Conservation (phyloP, 352 stramenopile genomes). For the Globisporangium cederbergense region DNA sequence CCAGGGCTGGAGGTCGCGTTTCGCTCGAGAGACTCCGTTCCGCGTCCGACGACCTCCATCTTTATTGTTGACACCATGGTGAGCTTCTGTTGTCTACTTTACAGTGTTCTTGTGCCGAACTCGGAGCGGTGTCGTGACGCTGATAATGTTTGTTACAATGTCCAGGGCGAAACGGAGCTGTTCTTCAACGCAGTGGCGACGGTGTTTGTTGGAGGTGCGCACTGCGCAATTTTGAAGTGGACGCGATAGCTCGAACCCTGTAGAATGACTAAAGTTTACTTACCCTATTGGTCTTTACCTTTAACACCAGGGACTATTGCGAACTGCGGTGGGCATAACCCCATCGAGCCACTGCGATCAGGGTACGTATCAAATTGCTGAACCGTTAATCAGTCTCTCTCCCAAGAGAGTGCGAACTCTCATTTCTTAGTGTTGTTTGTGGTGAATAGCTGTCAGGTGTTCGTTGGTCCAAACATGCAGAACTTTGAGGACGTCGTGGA, state of each 20-base stretch:
- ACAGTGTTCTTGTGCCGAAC: background rate
- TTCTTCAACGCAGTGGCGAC: slow-evolving; percentile 46
- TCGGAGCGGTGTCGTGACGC: too few relatives aligned
- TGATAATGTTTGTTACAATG: background rate
- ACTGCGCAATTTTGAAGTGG: too few relatives aligned
- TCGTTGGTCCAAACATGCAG: slow-evolving; percentile 60
- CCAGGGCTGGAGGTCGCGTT: slow-evolving; percentile 32
- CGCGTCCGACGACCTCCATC: slow-evolving; percentile 26
- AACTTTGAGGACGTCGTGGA: slow-evolving; percentile 65
- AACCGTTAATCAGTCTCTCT: too few relatives aligned
- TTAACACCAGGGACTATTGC: slow-evolving; percentile 41
- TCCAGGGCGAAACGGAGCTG: slow-evolving; percentile 56
- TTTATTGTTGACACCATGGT: slow-evolving; percentile 76
- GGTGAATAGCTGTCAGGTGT: slow-evolving; percentile 47
- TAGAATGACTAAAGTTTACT: too few relatives aligned
- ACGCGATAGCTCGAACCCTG: too few relatives aligned
- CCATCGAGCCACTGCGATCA: slow-evolving; percentile 64
- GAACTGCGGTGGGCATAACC: slow-evolving; percentile 63
- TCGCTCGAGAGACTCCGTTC: slow-evolving; percentile 34
- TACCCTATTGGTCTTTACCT: too few relatives aligned
- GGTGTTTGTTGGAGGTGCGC: slow-evolving; percentile 61
- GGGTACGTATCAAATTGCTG: slow-evolving; percentile 25
- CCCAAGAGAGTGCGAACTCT: too few relatives aligned
- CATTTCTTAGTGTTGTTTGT: background rate
- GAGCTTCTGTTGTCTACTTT: background rate